Evolutionary conservation across 495 filamentous ascomycete species (phyloP).

Genomic region (Bryoglossum gracile): DNA sequence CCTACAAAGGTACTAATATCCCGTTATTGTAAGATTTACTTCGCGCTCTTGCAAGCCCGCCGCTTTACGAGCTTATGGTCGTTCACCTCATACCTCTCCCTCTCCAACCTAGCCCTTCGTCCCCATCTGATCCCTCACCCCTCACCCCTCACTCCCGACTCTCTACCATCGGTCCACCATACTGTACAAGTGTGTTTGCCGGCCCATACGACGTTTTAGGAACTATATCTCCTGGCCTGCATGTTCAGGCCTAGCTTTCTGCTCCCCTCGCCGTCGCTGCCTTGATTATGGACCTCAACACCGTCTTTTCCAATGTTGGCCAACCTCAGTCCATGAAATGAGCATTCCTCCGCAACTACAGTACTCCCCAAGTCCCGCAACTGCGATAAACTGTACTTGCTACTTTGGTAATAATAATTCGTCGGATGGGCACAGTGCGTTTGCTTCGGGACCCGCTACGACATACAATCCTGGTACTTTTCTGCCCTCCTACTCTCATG

Average conservation of each 20-base stretch:
- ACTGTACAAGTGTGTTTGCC: background rate
- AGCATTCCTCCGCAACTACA: conserved; percentile 18
- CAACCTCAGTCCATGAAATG: conserved; percentile 15
- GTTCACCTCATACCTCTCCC: no score
- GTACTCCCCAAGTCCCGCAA: background rate
- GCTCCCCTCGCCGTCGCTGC: background rate
- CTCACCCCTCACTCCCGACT: no score
- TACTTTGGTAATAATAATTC: conserved; percentile 2
- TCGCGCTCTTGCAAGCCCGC: no score
- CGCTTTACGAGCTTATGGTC: no score
- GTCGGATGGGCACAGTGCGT: conserved; percentile 13
- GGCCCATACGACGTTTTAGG: no score
- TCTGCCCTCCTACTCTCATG: conserved; percentile 18
- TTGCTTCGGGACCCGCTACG: conserved; percentile 18
- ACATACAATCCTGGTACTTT: conserved; percentile 16
- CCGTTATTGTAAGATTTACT: no score
- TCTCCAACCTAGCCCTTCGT: no score
- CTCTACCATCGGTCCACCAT: background rate
- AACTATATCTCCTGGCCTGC: background rate
- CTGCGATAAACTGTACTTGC: no score
- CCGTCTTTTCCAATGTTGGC: conserved; percentile 4
- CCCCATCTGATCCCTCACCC: no score
- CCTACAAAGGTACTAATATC: no score
- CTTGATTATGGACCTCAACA: conserved; percentile 6
- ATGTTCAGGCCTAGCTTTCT: background rate